Percentiles rank a stretch among this genome's conserved stretches.
Evolutionary conservation across 1,139 yeast species (phyloP).

Genomic region (Diutina scorzettiae): DNA sequence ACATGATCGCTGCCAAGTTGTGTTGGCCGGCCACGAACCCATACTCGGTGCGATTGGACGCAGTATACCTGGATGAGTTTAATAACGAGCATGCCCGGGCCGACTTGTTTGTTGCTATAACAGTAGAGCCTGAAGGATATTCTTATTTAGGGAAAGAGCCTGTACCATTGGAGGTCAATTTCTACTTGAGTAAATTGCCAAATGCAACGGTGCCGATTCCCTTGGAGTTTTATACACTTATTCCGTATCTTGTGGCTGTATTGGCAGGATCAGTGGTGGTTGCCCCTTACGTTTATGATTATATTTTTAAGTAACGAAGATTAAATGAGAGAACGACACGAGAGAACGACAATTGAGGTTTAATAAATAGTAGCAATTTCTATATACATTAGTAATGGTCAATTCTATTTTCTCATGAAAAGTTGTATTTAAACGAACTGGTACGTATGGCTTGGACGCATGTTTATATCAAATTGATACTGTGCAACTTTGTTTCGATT

Average conservation of each 20-base stretch:
- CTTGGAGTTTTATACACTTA: background rate
- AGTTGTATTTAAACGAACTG: too few relatives aligned
- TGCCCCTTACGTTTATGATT: background rate
- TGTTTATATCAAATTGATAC: too few relatives aligned
- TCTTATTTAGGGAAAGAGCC: background rate
- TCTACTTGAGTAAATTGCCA: background rate
- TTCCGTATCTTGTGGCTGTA: background rate
- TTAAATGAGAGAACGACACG: too few relatives aligned
- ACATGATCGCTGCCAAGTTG: background rate
- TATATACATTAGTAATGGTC: too few relatives aligned
- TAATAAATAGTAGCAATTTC: too few relatives aligned
- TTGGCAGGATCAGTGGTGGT: background rate
- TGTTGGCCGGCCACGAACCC: slow-evolving; percentile 5
- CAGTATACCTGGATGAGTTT: background rate
- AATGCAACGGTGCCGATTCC: background rate
- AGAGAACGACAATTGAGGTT: too few relatives aligned
- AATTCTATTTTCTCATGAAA: too few relatives aligned
- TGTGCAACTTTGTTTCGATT: too few relatives aligned
- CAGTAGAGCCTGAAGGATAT: slow-evolving; percentile 1
- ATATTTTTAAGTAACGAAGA: too few relatives aligned
- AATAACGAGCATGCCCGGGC: background rate
- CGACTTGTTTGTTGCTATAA: background rate
- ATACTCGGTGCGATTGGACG: background rate
- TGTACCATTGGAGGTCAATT: background rate
- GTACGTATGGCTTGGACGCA: too few relatives aligned